Evolutionary conservation across 768 basidiomycete genomes (phyloP).

Genomic region (Calocera viscosa): DNA sequence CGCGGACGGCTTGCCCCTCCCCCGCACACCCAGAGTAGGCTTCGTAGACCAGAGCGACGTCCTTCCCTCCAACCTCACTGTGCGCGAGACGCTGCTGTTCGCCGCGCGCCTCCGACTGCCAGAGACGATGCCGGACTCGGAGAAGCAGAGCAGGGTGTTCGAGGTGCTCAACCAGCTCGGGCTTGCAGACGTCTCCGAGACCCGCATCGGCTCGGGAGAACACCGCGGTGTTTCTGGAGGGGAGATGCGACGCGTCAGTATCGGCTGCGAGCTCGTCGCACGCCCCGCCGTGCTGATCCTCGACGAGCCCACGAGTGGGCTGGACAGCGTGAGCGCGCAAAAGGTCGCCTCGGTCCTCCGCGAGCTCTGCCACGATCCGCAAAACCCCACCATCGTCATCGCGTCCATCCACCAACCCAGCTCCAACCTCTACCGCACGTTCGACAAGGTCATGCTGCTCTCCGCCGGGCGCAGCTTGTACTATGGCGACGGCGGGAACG

Average conservation of each 20-base stretch:
- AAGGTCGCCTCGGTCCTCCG: constrained; percentile 67
- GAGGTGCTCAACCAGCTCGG: constrained; percentile 66
- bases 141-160: constrained; percentile 52
- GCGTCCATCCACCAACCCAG: constrained; percentile 83
- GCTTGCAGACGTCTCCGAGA: constrained; percentile 52
- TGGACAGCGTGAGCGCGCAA: constrained; percentile 80
- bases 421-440: constrained; percentile 73
- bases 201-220: constrained; percentile 61
- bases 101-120: constrained; percentile 77
- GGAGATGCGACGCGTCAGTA: constrained; percentile 80
- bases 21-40: constrained; percentile 44
- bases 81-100: constrained; percentile 69
- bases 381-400: constrained; percentile 65
- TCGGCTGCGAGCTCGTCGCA: constrained; percentile 78
- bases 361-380: constrained; percentile 55
- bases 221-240: constrained; percentile 81
- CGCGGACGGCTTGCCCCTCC: background rate
- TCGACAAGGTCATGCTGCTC: constrained; percentile 68
- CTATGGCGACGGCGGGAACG: constrained; percentile 59
- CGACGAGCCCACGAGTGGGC: constrained; percentile 61
- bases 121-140: constrained; percentile 48
- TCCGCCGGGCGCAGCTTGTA: constrained; percentile 68
- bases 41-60: constrained; percentile 84
- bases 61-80: constrained; percentile 65
- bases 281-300: constrained; percentile 72